Base-by-base conservation (phyloP, 768 basidiomycete species). In the Grammothele lineata region DNA sequence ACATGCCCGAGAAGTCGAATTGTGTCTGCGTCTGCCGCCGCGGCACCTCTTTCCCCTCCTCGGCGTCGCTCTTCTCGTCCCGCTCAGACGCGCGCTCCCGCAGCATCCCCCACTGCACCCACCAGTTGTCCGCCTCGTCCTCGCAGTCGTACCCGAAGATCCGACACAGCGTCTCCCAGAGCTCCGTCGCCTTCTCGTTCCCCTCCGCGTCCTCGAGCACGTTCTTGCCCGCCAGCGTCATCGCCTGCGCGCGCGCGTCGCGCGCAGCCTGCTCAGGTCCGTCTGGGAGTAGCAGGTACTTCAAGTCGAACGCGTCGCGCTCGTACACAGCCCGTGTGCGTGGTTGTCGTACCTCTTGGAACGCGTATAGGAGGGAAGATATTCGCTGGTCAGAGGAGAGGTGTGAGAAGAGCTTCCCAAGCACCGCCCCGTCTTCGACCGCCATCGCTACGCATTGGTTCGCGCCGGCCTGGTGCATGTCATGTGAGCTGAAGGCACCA, bases 381-480 rank as follows among this genome's bases (percentile, higher is more conserved):
- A 70, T 64, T 43, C 69, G 67, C 23, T 60, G 62, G 19, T 51
- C 42, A 6, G 38, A 32, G 33, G 51, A 50, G 15, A 70, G 56
- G 44, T 66, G 67, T 5, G 66, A 62, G 59, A 72, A 71, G 22
- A 72, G 56, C 48, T 65, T 67, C 25, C 62, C 69, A 9, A 72
- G 58, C 3, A 70, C 66, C 8, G 67, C 67, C 4, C 68, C 68
- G 47, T 72, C 70, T 40, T 72, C 70, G 23, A 70, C 47, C 7
- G 62, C 65, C 65, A 70, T 68, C 21, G 64, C 63, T 5, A 61
- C 52, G 12, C 57, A 61, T 44, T 71, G 69, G 5, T 64, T 53
- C 4, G 60, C 45, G 14, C 63, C 64, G 5, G 67, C 63, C 66
- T 69, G 25, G 14, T 7, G 27, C 27, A 7, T 7, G 27, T 30